These are phyloP conservation scores for Cenococcum geophilum DNA, from an alignment of 495 filamentous ascomycete species.

Conservation along the genomic window DNA sequence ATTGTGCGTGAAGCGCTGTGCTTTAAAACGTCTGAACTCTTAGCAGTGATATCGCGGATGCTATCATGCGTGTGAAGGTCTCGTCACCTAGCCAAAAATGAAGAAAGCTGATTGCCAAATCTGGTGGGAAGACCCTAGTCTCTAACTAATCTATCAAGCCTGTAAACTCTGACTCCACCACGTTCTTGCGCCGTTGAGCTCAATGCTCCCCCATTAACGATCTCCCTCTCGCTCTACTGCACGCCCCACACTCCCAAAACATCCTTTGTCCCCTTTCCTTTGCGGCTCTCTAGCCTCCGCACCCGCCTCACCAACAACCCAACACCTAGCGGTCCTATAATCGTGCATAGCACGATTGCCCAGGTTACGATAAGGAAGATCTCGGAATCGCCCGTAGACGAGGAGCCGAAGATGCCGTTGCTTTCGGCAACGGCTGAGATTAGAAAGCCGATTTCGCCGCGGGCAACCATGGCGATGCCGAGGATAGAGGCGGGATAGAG, in stretches of 20 bases:
- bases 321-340: slow-evolving; percentile 63
- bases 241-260: slow-evolving; percentile 36
- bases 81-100: no score
- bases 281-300: slow-evolving; percentile 32
- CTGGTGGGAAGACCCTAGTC: no score
- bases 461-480: slow-evolving; percentile 61
- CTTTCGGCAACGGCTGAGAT: slow-evolving; percentile 64
- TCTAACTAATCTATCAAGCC: no score
- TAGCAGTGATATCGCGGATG: no score
- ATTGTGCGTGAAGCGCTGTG: no score
- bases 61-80: no score
- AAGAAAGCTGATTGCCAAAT: no score
- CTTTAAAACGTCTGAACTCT: no score
- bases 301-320: slow-evolving; percentile 54
- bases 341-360: slow-evolving; percentile 70
- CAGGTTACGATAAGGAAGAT: slow-evolving; percentile 64
- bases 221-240: background rate
- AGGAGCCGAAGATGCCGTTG: slow-evolving; percentile 48
- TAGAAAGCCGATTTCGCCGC: slow-evolving; percentile 74
- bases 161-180: no score
- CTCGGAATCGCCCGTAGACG: slow-evolving; percentile 28
- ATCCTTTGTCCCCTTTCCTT: slow-evolving; percentile 24
- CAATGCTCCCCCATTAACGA: no score
- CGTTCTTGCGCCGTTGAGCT: no score
- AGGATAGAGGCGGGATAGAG: slow-evolving; percentile 57